A percentile compares a stretch with the other conserved stretches of the same genome.
Evolutionary conservation across 176 grass and related monocot genomes (phyloP).

Genomic region (Hordeum marinum): DNA sequence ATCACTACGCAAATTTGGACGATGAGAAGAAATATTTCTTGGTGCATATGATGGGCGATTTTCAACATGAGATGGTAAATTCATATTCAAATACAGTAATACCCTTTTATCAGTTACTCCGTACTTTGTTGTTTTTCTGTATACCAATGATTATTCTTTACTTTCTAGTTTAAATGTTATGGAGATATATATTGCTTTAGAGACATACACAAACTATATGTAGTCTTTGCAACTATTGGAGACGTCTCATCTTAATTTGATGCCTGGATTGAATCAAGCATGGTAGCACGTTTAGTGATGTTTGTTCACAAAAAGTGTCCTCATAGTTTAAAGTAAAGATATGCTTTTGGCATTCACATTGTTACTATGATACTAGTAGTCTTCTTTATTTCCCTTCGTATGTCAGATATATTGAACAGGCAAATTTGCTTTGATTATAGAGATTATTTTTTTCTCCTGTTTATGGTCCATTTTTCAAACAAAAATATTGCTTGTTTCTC

Average conservation of each 20-base stretch:
- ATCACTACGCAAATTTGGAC: background rate
- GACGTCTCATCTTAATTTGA: background rate
- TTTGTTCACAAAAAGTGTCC: background rate
- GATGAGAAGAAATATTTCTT: background rate
- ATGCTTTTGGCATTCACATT: background rate
- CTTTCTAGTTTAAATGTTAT: background rate
- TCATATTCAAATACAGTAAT: background rate
- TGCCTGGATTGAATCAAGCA: background rate
- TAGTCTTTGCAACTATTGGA: background rate
- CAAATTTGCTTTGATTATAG: background rate
- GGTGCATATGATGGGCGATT: background rate
- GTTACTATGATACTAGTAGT: background rate
- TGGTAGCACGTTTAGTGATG: background rate
- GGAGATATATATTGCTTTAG: background rate
- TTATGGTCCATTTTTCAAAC: background rate
- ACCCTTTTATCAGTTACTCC: background rate
- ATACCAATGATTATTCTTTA: background rate
- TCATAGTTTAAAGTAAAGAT: background rate
- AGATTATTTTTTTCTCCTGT: background rate
- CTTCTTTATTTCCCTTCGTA: background rate
- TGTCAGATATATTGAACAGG: background rate
- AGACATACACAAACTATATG: background rate
- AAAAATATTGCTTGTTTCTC: background rate
- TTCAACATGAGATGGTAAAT: slow-evolving; percentile 3
- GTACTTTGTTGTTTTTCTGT: background rate